Percentiles rank a stretch among this genome's conserved stretches.
phyloP scores from a whole-genome alignment of 176 grass and related monocot genomes.

The Ensete ventricosum region DNA sequence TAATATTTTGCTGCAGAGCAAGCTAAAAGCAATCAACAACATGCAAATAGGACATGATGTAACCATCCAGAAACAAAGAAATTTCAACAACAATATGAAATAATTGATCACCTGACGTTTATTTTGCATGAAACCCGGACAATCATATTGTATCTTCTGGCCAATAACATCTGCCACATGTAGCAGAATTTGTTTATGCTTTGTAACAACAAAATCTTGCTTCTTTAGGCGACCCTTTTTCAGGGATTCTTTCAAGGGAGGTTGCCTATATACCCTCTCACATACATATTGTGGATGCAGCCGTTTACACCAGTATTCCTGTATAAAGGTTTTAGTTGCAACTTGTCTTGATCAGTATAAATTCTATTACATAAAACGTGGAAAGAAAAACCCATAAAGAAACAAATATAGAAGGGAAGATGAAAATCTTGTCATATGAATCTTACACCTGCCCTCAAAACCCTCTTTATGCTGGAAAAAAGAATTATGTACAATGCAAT shows the following conservation, averaged over 20 bases:
- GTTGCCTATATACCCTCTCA: constrained; percentile 87
- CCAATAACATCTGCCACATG: constrained; percentile 71
- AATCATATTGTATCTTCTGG: constrained; percentile 76
- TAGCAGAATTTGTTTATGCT: constrained; percentile 70
- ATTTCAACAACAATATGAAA: background rate
- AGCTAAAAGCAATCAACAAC: background rate
- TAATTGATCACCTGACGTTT: constrained; percentile 55
- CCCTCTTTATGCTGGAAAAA: no score
- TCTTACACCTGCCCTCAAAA: no score
- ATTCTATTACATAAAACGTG: background rate
- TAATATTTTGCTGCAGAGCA: background rate
- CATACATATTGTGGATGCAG: constrained; percentile 93
- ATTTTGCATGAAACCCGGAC: constrained; percentile 78
- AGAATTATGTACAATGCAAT: no score
- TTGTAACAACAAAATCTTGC: constrained; percentile 83
- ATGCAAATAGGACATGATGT: background rate
- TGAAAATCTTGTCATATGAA: background rate
- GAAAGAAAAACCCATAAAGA: background rate
- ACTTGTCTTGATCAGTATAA: background rate
- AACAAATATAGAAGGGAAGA: background rate
- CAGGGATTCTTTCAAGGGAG: constrained; percentile 68
- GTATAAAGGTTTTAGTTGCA: background rate
- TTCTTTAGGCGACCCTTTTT: constrained; percentile 75
- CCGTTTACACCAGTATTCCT: constrained; percentile 99
- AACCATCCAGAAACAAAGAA: constrained; percentile 11